Conservation (phyloP, 2,329 filamentous ascomycete genomes). For the Ceratocystis ficicola region DNA sequence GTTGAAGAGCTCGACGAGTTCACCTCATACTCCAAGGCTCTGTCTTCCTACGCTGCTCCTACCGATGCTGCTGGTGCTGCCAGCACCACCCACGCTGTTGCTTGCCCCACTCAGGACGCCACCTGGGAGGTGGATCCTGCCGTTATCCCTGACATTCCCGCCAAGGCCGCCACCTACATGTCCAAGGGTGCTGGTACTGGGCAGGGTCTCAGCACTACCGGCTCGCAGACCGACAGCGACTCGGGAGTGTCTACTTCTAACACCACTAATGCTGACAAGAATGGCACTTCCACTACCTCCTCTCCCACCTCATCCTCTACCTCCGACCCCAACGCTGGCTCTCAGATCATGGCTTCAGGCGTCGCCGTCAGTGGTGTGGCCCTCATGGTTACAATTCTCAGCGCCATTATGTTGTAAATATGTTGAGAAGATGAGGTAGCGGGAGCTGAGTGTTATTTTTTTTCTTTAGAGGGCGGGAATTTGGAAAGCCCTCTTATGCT, state of each 20-base stretch:
- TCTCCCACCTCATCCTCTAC: conserved; percentile 25
- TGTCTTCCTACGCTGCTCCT: conserved; percentile 40
- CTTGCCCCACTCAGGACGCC: conserved; percentile 39
- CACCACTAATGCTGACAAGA: conserved; percentile 28
- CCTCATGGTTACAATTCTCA: conserved; percentile 32
- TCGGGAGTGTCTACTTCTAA: conserved; percentile 38
- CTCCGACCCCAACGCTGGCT: conserved; percentile 27
- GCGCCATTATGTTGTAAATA: conserved; percentile 32
- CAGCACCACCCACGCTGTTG: conserved; percentile 35
- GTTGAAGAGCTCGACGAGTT: conserved; percentile 53
- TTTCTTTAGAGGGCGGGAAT: conserved; percentile 9
- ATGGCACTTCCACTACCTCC: conserved; percentile 15
- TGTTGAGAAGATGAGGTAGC: not conserved
- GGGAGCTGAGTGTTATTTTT: conserved; percentile 3
- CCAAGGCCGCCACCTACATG: conserved; percentile 42
- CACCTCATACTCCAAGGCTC: conserved; percentile 38
- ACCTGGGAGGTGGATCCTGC: conserved; percentile 42
- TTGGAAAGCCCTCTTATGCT: not conserved
- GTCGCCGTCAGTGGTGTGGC: conserved; percentile 29
- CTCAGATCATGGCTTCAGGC: conserved; percentile 27
- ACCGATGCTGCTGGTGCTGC: conserved; percentile 40
- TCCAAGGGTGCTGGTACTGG: conserved; percentile 41
- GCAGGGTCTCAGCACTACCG: conserved; percentile 40
- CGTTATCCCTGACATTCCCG: conserved; percentile 41
- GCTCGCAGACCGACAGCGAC: conserved; percentile 42